Conservation (phyloP, 352 stramenopile genomes). For the Pythium myriotylum region DNA sequence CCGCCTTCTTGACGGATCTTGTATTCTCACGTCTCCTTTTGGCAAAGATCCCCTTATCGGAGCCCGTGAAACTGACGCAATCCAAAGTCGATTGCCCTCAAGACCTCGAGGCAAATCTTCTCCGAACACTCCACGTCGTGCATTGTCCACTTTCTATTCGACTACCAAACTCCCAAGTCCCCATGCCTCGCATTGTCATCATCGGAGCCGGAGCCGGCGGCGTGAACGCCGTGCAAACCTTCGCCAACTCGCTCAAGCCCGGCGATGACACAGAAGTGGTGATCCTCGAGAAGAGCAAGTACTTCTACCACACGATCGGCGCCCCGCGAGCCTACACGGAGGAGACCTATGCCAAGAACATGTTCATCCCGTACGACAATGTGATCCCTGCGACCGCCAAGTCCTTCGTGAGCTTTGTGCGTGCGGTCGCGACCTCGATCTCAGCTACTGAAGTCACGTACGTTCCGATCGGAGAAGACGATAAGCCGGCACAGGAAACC, state of each 20-base stretch:
- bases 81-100: no score
- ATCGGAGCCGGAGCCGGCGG: constrained; percentile 54
- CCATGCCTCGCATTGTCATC: constrained; percentile 49
- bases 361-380: constrained; percentile 58
- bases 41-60: no score
- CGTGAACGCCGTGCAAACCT: constrained; percentile 41
- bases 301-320: constrained; percentile 52
- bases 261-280: constrained; percentile 50
- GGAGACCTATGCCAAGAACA: constrained; percentile 30
- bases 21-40: no score
- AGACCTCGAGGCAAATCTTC: no score
- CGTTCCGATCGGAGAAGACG: constrained; percentile 34
- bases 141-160: no score
- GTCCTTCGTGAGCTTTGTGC: constrained; percentile 21
- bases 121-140: no score
- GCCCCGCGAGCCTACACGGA: constrained; percentile 61
- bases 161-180: no score
- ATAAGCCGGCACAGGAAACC: constrained; percentile 28
- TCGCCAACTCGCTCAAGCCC: constrained; percentile 26
- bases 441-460: constrained; percentile 42
- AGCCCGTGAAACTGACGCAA: no score
- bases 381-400: constrained; percentile 35
- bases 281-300: constrained; percentile 59
- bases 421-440: constrained; percentile 24
- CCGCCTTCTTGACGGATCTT: no score